Percentiles rank a stretch among this genome's conserved stretches.
Conservation (phyloP, 2,329 filamentous ascomycete species). For the Coniochaeta sp. region DNA sequence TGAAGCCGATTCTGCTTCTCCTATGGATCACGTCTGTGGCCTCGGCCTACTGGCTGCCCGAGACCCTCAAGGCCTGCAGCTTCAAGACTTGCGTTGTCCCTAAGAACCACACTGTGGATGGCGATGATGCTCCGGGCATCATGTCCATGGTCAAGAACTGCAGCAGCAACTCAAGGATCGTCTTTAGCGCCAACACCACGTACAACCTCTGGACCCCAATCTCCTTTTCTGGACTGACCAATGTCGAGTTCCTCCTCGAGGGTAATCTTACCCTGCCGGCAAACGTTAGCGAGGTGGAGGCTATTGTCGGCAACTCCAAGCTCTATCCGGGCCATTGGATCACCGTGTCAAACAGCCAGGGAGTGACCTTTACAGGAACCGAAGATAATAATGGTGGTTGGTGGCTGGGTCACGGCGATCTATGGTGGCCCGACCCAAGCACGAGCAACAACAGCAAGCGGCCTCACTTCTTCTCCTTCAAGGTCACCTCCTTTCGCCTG, state of each 20-base stretch:
- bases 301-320: conserved; percentile 10
- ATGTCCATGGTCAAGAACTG: conserved; percentile 8
- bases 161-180: conserved; percentile 7
- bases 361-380: conserved; percentile 11
- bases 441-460: conserved; percentile 10
- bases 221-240: conserved; percentile 8
- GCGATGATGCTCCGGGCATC: conserved; percentile 11
- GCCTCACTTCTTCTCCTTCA: conserved; percentile 14
- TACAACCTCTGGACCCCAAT: conserved; percentile 14
- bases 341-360: conserved; percentile 6
- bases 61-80: conserved; percentile 2
- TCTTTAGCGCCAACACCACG: conserved; percentile 9
- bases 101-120: conserved; percentile 8
- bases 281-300: conserved; percentile 12
- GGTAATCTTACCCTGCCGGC: conserved; percentile 12
- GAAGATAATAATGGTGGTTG: conserved; percentile 9
- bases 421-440: conserved; percentile 12
- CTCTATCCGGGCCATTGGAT: conserved; percentile 16
- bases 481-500: conserved; percentile 10
- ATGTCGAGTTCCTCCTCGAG: conserved; percentile 12
- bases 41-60: conserved; percentile 11
- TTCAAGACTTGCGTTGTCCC: conserved; percentile 10
- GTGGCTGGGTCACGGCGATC: conserved; percentile 14
- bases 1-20: not conserved
- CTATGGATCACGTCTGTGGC: not conserved